phyloP scores from a whole-genome alignment of 208 protist genomes.

The Borovskyia barvae region DNA sequence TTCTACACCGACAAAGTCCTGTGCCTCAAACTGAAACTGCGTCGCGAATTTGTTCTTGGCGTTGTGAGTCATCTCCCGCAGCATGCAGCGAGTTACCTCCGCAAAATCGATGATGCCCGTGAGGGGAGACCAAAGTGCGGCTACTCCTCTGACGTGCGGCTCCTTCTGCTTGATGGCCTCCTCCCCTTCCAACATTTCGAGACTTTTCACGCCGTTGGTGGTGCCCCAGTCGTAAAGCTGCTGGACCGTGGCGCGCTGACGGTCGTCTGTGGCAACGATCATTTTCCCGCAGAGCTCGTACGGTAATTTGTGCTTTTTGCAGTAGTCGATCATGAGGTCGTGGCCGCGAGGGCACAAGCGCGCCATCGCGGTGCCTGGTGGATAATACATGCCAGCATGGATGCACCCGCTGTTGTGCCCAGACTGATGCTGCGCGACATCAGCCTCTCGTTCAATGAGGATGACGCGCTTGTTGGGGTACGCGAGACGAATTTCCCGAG shows the following conservation, averaged over 20 bases:
- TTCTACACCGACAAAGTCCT: constrained; percentile 75
- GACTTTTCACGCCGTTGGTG: constrained; percentile 80
- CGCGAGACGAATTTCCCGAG: constrained; percentile 56
- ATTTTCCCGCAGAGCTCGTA: constrained; percentile 87
- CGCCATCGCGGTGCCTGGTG: constrained; percentile 68
- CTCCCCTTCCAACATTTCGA: constrained; percentile 61
- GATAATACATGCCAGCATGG: constrained; percentile 93
- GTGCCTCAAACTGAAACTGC: constrained; percentile 67
- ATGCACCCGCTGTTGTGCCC: constrained; percentile 91
- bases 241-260: constrained; percentile 55
- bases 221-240: constrained; percentile 72
- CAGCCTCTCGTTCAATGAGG: constrained; percentile 84
- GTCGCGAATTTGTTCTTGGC: constrained; percentile 41
- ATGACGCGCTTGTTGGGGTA: constrained; percentile 79
- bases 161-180: constrained; percentile 75
- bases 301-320: constrained; percentile 76
- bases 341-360: constrained; percentile 85
- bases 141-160: constrained; percentile 63
- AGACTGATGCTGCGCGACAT: constrained; percentile 89
- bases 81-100: constrained; percentile 71
- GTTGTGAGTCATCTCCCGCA: constrained; percentile 45
- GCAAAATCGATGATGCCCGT: constrained; percentile 88
- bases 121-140: constrained; percentile 79
- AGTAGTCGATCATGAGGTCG: constrained; percentile 86
- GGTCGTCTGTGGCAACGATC: constrained; percentile 74